Evolutionary conservation across 164 flowering plant species (phyloP).

Genomic region (Magnolia officinalis): DNA sequence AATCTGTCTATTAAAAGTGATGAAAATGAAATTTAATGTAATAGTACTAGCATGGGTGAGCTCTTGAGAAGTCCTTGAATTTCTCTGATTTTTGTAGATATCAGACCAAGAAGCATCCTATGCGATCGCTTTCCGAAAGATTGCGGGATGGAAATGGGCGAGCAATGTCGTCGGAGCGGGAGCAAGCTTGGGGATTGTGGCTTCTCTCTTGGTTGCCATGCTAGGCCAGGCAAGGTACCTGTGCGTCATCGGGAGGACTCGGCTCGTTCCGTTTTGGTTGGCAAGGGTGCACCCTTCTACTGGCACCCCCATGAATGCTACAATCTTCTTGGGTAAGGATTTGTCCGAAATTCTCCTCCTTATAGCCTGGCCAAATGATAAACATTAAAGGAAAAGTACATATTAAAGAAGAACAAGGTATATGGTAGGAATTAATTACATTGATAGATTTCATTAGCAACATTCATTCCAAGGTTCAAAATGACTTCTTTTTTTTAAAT

Average conservation of each 20-base stretch:
- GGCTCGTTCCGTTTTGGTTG: constrained; percentile 75
- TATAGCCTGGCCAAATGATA: no score
- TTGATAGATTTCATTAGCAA: no score
- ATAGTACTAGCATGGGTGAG: constrained; percentile 2
- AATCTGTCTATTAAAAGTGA: neutral
- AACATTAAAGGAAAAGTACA: no score
- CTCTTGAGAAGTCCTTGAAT: neutral
- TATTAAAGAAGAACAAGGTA: no score
- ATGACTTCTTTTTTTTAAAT: no score
- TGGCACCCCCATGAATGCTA: constrained; percentile 83
- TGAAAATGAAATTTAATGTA: neutral
- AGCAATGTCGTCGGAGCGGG: constrained; percentile 72
- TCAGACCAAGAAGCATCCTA: constrained; percentile 42
- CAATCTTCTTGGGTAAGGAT: constrained; percentile 65
- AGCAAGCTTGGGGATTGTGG: constrained; percentile 79
- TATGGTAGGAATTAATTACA: no score
- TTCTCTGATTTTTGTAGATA: constrained; percentile 32
- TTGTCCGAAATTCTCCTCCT: neutral
- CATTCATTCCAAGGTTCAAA: no score
- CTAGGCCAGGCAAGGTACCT: constrained; percentile 87
- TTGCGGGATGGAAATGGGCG: constrained; percentile 73
- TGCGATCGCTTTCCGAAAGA: constrained; percentile 49
- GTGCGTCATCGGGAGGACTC: constrained; percentile 78
- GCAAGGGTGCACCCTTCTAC: constrained; percentile 87
- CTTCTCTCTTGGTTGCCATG: constrained; percentile 90